Conservation (phyloP, 768 basidiomycete genomes). For the Agrocybe praecox region DNA sequence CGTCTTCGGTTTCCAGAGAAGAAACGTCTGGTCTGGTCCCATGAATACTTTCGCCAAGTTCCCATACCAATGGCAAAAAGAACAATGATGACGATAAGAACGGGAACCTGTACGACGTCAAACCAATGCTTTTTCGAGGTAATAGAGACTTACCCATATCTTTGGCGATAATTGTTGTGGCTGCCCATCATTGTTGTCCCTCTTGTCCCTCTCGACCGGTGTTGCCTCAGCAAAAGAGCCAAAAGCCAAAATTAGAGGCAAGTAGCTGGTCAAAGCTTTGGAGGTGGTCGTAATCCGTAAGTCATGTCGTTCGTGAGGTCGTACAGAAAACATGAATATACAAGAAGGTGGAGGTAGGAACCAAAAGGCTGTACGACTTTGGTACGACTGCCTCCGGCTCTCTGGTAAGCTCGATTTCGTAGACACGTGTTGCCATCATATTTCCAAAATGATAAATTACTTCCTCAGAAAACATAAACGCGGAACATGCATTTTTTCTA, state of each 20-base stretch:
- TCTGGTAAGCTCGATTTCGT: neutral
- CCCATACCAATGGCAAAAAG: conserved; percentile 21
- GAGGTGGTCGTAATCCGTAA: neutral
- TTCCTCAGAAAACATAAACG: neutral
- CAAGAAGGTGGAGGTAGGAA: conserved; percentile 8
- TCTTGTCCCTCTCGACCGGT: conserved; percentile 1
- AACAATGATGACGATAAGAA: conserved; percentile 31
- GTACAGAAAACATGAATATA: conserved; percentile 20
- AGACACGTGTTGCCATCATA: neutral
- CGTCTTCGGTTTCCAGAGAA: conserved; percentile 11
- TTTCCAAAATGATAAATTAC: neutral
- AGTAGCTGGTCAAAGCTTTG: neutral
- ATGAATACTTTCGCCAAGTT: conserved; percentile 18
- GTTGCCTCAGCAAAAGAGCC: conserved; percentile 4
- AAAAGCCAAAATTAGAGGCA: neutral
- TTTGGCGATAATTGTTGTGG: conserved; percentile 7
- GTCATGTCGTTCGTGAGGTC: conserved; percentile 20
- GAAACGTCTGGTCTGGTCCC: conserved; percentile 1
- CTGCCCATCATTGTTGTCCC: conserved; percentile 4
- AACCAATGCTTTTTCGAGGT: too few species aligned
- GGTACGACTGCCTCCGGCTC: neutral
- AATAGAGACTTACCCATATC: conserved; percentile 16
- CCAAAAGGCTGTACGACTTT: neutral
- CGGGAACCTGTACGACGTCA: conserved; percentile 21
- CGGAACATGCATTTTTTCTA: too few species aligned